A percentile compares a stretch with the other conserved stretches of the same genome.
Conservation (phyloP, 2,329 filamentous ascomycete genomes). For the Paramyrothecium sp. region DNA sequence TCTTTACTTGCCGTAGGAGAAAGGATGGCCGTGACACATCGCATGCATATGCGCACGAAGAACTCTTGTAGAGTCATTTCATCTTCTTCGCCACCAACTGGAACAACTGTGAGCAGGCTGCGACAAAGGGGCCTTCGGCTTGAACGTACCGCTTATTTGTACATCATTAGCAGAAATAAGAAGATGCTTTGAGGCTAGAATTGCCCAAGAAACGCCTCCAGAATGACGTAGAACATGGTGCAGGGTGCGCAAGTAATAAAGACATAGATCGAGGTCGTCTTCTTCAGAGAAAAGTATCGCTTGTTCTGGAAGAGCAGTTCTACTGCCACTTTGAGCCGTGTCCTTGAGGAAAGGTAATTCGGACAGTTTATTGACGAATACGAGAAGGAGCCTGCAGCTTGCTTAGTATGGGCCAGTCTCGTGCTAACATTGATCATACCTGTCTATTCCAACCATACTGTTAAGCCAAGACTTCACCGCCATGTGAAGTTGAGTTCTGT, state of each 20-base stretch:
- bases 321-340: not conserved
- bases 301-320: not conserved
- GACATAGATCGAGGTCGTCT: constrained; percentile 72
- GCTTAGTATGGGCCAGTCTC: constrained; percentile 2
- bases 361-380: constrained; percentile 59
- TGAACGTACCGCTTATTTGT: constrained; percentile 50
- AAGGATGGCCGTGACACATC: constrained; percentile 46
- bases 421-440: constrained; percentile 38
- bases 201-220: constrained; percentile 65
- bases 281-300: constrained; percentile 39
- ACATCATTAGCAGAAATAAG: constrained; percentile 22
- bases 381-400: constrained; percentile 52
- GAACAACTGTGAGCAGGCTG: not conserved
- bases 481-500: constrained; percentile 71
- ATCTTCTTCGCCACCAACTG: constrained; percentile 50
- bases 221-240: constrained; percentile 70
- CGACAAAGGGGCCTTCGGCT: constrained; percentile 14
- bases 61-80: constrained; percentile 66
- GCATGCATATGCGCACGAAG: constrained; percentile 64
- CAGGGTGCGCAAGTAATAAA: constrained; percentile 76
- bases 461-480: constrained; percentile 81
- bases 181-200: constrained; percentile 60
- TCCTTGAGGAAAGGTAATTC: constrained; percentile 34
- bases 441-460: constrained; percentile 60
- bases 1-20: constrained; percentile 17